Base-by-base conservation (phyloP, 129 eudicot genomes). In the Escallonia rubra region DNA sequence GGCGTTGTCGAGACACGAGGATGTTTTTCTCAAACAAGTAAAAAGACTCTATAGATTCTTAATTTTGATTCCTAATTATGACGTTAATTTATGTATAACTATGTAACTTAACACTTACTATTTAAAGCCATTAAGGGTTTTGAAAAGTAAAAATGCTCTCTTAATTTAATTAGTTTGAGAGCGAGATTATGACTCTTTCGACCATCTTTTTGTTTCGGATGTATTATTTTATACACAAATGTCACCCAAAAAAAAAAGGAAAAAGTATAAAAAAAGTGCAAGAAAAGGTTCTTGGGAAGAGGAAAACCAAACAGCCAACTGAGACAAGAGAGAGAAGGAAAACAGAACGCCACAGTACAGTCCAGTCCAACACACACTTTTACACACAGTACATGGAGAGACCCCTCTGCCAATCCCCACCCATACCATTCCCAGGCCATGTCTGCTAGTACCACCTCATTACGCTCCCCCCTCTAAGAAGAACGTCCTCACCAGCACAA, bases 361-460 rank as follows among this genome's bases (percentile, higher is more conserved):
- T 7, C 49, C 63, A 23, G 7, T 11, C 57, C 54, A 23, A 7
- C 49, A 7, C 66, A 64, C 64, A 34, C 67, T 48, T 6, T 15
- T 39, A 34, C 74, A 40, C 10, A 52, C 57, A 52, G 3, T 52
- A n/a, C 12, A 9, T 52, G 57, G 9, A 7, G 8, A 46, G 3
- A 63, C 57, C 61, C 56, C 43, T 72, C 41, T 71, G 45, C 63
- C 62, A 67, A 23, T 45, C 83, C 34, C 34, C 10, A 46, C 12
- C 14, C 9, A n/a, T 54, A 54, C 41, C 66, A 73, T 59, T 38
- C 55, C 34, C 80, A 61, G 61, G 74, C 80, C 76, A 79, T 79
- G 80, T 70, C 65, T 59, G 72, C 69, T 50, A 50, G 13, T 74
- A 79, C 63, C 44, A 3, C 34, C 34, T 10, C 68, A 70, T n/a